Base-by-base conservation (phyloP, 371 early-diverging fungal genomes). In the Mucor piriformis region DNA sequence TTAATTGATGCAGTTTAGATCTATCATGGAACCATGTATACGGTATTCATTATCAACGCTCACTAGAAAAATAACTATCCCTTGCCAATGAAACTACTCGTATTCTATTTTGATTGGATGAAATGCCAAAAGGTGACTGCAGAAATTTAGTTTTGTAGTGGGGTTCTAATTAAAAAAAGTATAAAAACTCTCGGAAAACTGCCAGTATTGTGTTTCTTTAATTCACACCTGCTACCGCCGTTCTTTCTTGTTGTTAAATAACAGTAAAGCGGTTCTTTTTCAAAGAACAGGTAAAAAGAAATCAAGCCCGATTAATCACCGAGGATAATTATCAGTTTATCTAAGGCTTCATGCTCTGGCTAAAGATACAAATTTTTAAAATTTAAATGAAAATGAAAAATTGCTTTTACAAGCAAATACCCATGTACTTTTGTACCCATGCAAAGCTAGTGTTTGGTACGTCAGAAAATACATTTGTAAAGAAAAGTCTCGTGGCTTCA, bases 311-410 rank as follows among this genome's bases (percentile, higher is more conserved):
- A 60, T 61, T 72, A 72, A 72, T 72, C 72, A 63, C 72, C 60
- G 59, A 72, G 54, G 54, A 66, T 66, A 57, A 62, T 60, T 57
- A 40, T 67, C 66, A 54, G 58, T 72, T 61, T 57, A 66, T 72
- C 60, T 52, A 47, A 72, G 68, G 72, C 61, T 72, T 72, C 72
- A 72, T 72, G 72, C 64, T 62, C 56, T 72, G 72, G 72, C 66
- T 54, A 70, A 57, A 70, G 58, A 37, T 50, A 29, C 10, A 27
- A 25, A 35, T 21, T 23, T 54, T 61, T 40, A 4, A 37, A 69
- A 42, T 25, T 37, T 37, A 11, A 37, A 37, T 11, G 13, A 37
- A 37, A 37, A 37, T 15, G n/a, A 37, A 37, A 37, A 37, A n/a
- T n/a, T 37, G 0, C n/a, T n/a, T 0, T 37, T n/a, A 5, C 12